phyloP scores from a whole-genome alignment of 2,329 filamentous ascomycete species.

The Neonectria punicea region DNA sequence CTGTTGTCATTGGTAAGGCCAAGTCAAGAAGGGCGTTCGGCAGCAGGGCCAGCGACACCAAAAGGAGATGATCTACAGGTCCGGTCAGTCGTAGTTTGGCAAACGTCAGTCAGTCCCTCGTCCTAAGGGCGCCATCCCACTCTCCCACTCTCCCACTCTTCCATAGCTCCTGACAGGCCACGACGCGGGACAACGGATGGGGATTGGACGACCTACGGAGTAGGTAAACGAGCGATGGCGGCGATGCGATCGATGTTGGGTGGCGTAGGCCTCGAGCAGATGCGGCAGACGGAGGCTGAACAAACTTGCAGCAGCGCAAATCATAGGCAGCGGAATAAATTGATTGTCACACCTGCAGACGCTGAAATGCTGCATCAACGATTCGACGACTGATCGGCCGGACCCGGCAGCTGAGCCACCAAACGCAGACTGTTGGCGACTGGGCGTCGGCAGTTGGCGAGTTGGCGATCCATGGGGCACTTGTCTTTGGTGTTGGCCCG shows the following conservation, averaged over 20 bases:
- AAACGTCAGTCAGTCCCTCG: not conserved
- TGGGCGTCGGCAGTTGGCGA: slow-evolving; percentile 16
- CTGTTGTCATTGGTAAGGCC: slow-evolving; percentile 11
- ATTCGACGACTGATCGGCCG: slow-evolving; percentile 18
- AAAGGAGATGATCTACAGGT: slow-evolving; percentile 26
- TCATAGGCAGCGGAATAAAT: slow-evolving; percentile 13
- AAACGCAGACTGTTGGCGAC: slow-evolving; percentile 1
- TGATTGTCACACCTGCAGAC: slow-evolving; percentile 8
- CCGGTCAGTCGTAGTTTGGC: slow-evolving; percentile 8
- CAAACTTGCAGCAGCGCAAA: slow-evolving; percentile 9
- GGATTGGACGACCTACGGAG: not conserved
- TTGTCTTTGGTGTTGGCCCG: not conserved
- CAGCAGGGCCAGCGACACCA: slow-evolving; percentile 14
- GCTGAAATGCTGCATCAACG: slow-evolving; percentile 6
- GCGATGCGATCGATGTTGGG: slow-evolving; percentile 11
- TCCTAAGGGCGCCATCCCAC: not conserved
- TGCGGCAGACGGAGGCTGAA: slow-evolving; percentile 3
- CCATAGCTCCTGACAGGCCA: slow-evolving; percentile 19
- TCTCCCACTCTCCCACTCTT: slow-evolving; percentile 12
- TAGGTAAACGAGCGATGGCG: not conserved
- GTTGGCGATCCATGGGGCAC: slow-evolving; percentile 8
- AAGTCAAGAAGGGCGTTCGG: slow-evolving; percentile 5
- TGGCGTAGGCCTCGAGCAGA: not conserved
- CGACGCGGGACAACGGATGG: slow-evolving; percentile 21
- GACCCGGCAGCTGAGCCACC: slow-evolving; percentile 5